Evolutionary conservation across 495 filamentous ascomycete species (phyloP), one percentile per base, ranked within the genome.

Genomic region (Hypoxylon lienhwacheense): DNA sequence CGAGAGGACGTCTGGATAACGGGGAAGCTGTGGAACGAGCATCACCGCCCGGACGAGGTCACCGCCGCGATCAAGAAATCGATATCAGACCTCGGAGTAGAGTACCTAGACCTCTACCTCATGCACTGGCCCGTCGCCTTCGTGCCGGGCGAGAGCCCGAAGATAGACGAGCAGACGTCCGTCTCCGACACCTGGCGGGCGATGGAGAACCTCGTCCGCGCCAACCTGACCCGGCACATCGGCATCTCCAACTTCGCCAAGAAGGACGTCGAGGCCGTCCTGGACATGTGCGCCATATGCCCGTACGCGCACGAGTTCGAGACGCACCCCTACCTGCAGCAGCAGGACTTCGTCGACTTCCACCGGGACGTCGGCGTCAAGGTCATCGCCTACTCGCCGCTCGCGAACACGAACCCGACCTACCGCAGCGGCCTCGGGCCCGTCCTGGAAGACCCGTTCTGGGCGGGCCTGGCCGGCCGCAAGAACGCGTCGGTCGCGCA

Each of bases 261-360:
- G 45, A 68, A 71, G 0, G 82, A 89, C 35, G 65, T 88, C 53
- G 77, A 87, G 53, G 65, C 73, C 8, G 63, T 89, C 5, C 32
- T 90, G 5, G 65, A 77, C 21, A 74, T 81, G 22, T 70, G 75
- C 15, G 70, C 64, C 4, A 74, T 87, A 26, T 77, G 83, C 7
- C 85, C 85, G 2, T 83, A 85, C 0, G 83, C 77, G 7, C 83
- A 89, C 64, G 84, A 89, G 64, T 67, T 87, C 43, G 85, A 87
- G 62, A 56, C 63, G 1, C 71, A 74, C 36, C 70, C 71, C 2
- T 73, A 74, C 24, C 67, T 88, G 25, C 83, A 86, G 66, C 83
- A 88, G 62, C 66, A 67, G 12, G 71, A 71, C 0, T 86, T 87
- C 50, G 65, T 65, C 17, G 68, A 81, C n/a, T 87, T 65, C 59